phyloP scores from a whole-genome alignment of 116 monocot species.

The Zostera marina region DNA sequence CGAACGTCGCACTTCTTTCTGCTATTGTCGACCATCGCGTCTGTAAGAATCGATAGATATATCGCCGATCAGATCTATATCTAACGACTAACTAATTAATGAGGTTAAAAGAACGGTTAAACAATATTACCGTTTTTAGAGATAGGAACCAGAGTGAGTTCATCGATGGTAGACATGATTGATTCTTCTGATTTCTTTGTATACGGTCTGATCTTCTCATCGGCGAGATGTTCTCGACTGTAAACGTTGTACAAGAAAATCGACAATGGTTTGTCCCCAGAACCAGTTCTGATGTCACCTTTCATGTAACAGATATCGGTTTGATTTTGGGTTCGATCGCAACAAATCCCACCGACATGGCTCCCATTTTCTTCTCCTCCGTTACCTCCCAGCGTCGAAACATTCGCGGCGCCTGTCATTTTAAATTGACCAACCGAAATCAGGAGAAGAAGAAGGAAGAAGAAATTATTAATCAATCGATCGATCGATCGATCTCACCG shows the following conservation, averaged over 20 bases:
- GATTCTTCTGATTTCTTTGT: conserved; percentile 40
- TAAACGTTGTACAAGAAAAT: conserved; percentile 12
- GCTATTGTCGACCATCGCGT: neutral
- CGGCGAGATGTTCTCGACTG: neutral
- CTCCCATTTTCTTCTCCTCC: too few species aligned
- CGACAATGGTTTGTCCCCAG: conserved; percentile 11
- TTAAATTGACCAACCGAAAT: too few species aligned
- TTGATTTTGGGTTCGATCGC: conserved; percentile 50
- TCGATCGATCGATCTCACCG: too few species aligned
- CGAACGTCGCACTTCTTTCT: conserved; percentile 26
- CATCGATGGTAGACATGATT: conserved; percentile 42
- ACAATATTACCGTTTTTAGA: neutral
- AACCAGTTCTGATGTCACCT: conserved; percentile 35
- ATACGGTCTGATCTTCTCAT: conserved; percentile 19
- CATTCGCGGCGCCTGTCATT: too few species aligned
- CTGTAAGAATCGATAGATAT: neutral
- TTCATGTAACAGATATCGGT: conserved; percentile 65
- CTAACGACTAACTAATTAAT: too few species aligned
- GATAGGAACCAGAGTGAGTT: conserved; percentile 23
- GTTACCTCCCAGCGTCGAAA: too few species aligned
- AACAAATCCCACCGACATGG: conserved; percentile 12
- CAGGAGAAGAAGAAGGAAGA: too few species aligned
- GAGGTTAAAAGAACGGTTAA: too few species aligned
- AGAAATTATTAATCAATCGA: too few species aligned
- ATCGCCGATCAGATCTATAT: too few species aligned